These are phyloP conservation scores for Umbilicus rupestris DNA, from an alignment of 164 flowering plant species.

Conservation along the genomic window DNA sequence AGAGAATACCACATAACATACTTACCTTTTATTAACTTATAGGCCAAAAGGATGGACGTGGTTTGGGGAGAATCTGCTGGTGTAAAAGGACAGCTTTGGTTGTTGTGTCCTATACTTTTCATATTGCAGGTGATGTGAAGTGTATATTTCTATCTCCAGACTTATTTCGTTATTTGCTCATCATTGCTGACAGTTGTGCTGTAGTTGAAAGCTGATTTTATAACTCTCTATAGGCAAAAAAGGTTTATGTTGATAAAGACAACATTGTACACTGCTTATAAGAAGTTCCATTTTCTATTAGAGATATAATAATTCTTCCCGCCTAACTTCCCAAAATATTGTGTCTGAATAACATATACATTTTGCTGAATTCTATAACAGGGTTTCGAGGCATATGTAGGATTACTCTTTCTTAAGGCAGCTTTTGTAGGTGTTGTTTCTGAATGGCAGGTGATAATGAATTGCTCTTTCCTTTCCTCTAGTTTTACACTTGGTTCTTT, in stretches of 20 bases:
- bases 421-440: constrained; percentile 61
- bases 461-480: not conserved
- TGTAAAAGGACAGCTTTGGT: constrained; percentile 84
- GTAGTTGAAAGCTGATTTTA: not conserved
- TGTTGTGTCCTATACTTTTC: constrained; percentile 79
- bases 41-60: constrained; percentile 99
- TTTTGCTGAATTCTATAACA: constrained; percentile 17
- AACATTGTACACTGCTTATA: not conserved
- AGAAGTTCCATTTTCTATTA: not conserved
- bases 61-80: constrained; percentile 99
- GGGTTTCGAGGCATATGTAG: constrained; percentile 96
- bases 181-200: not conserved
- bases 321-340: not conserved
- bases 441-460: constrained; percentile 80
- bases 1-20: not conserved
- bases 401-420: constrained; percentile 58
- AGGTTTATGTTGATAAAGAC: not conserved
- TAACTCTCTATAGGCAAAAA: not conserved
- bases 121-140: constrained; percentile 60
- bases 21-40: constrained; percentile 9
- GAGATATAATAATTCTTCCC: not conserved
- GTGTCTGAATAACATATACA: not conserved
- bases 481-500: not conserved
- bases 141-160: not conserved
- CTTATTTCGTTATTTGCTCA: not conserved